A percentile compares a stretch with the other conserved stretches of the same genome.
Evolutionary conservation across 306 rosid genomes (phyloP).

Genomic region (Crataegus laevigata): DNA sequence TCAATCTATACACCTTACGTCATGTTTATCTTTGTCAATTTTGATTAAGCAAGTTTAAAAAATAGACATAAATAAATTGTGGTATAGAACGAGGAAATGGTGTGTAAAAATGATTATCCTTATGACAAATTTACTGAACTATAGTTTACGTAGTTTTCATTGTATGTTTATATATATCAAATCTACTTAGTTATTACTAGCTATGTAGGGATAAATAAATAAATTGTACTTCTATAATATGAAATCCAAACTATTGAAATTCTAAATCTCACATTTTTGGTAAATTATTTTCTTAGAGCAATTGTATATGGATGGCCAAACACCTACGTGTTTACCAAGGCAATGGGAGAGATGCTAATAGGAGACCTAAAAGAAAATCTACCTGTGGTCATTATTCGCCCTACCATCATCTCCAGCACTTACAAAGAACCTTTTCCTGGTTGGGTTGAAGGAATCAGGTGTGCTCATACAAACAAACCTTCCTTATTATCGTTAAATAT

Average conservation of each 20-base stretch:
- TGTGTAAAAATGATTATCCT: too few species aligned
- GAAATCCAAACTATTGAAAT: not conserved
- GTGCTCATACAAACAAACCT: not conserved
- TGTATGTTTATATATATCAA: too few species aligned
- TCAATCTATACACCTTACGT: too few species aligned
- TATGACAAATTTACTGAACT: too few species aligned
- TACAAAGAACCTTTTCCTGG: slow-evolving; percentile 78
- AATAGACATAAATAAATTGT: too few species aligned
- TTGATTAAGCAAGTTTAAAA: too few species aligned
- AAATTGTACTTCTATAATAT: not conserved
- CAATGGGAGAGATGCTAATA: slow-evolving; percentile 71
- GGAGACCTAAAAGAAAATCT: slow-evolving; percentile 32
- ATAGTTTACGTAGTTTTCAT: too few species aligned
- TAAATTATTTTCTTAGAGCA: slow-evolving; percentile 32
- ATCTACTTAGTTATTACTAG: too few species aligned
- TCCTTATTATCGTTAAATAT: too few species aligned
- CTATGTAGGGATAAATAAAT: not conserved
- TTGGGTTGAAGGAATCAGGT: slow-evolving; percentile 82
- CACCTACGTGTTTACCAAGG: slow-evolving; percentile 76
- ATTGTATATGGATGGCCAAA: slow-evolving; percentile 82
- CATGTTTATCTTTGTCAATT: too few species aligned
- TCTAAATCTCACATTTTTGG: not conserved
- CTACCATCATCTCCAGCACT: slow-evolving; percentile 69
- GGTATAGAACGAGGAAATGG: too few species aligned
- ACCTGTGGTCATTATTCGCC: slow-evolving; percentile 49